Percentiles rank a stretch among this genome's conserved stretches.
Conservation (phyloP, 2,329 filamentous ascomycete genomes). For the Cladophialophora carrionii region DNA sequence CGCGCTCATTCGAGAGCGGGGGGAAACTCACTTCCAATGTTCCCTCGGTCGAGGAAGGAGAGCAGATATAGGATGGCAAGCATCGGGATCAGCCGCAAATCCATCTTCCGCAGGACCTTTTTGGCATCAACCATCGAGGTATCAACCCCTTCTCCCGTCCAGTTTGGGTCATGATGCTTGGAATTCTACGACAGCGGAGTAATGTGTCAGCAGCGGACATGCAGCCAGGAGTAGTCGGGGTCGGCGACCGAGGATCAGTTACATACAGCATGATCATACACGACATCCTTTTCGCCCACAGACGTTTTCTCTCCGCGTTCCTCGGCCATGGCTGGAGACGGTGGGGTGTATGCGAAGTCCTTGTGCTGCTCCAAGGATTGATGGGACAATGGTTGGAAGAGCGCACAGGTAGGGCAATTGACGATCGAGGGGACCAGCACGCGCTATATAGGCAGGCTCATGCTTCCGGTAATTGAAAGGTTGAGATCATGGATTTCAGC, state of each 20-base stretch:
- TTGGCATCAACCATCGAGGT: constrained; percentile 25
- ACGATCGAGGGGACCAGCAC: neutral
- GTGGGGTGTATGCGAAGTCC: neutral
- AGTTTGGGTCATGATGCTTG: constrained; percentile 32
- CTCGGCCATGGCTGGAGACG: constrained; percentile 4
- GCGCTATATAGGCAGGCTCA: constrained; percentile 12
- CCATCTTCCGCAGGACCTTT: constrained; percentile 42
- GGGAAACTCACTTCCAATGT: constrained; percentile 62
- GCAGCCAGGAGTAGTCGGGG: neutral
- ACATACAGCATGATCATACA: constrained; percentile 15
- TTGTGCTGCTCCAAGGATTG: neutral
- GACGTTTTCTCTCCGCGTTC: constrained; percentile 7
- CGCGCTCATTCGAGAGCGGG: neutral
- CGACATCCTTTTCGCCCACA: constrained; percentile 8
- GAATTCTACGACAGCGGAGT: neutral
- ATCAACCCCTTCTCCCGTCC: constrained; percentile 28
- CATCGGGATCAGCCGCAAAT: constrained; percentile 47
- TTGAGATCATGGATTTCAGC: constrained; percentile 3
- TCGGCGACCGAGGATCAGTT: neutral
- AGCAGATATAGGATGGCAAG: constrained; percentile 64
- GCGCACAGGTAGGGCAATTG: neutral
- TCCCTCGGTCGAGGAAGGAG: constrained; percentile 64
- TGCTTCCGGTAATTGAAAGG: neutral
- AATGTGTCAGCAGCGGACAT: neutral
- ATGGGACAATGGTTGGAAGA: neutral